phyloP scores from a whole-genome alignment of 352 stramenopile genomes.

The Phytopythium delawarense region DNA sequence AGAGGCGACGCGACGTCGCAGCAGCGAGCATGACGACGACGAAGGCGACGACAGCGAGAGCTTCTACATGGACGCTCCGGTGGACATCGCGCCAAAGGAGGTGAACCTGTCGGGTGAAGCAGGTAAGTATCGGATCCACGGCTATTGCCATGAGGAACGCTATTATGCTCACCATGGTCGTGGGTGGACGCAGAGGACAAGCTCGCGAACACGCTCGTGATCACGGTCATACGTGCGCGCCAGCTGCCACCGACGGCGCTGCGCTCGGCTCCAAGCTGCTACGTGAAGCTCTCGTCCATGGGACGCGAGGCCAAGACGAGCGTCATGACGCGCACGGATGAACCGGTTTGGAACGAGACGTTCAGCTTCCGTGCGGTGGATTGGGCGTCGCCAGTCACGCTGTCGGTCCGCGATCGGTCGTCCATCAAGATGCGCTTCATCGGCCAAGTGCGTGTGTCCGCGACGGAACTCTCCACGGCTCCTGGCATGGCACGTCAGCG shows the following conservation, averaged over 20 bases:
- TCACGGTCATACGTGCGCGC: constrained; percentile 66
- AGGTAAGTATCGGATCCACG: constrained; percentile 9
- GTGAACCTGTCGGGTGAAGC: constrained; percentile 40
- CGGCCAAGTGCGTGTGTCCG: constrained; percentile 54
- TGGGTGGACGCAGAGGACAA: constrained; percentile 32
- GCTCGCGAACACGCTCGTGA: constrained; percentile 63
- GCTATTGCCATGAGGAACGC: neutral
- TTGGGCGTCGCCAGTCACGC: constrained; percentile 55
- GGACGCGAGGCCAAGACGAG: constrained; percentile 68
- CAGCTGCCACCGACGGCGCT: constrained; percentile 40
- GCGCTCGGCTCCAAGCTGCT: constrained; percentile 61
- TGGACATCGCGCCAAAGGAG: constrained; percentile 59
- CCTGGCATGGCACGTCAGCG: constrained; percentile 57
- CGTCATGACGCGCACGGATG: constrained; percentile 53
- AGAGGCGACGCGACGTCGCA: neutral
- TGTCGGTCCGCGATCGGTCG: constrained; percentile 68
- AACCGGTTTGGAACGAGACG: constrained; percentile 73
- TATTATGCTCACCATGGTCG: neutral
- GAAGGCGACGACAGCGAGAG: constrained; percentile 3
- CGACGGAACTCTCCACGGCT: constrained; percentile 41
- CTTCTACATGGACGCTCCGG: constrained; percentile 25
- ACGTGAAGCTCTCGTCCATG: constrained; percentile 68
- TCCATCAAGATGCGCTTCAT: constrained; percentile 73
- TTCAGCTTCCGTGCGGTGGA: constrained; percentile 71
- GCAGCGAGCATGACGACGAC: constrained; percentile 7